These are phyloP conservation scores for Myxozyma melibiosi DNA, from an alignment of 805 yeast genomes.

Conservation along the genomic window DNA sequence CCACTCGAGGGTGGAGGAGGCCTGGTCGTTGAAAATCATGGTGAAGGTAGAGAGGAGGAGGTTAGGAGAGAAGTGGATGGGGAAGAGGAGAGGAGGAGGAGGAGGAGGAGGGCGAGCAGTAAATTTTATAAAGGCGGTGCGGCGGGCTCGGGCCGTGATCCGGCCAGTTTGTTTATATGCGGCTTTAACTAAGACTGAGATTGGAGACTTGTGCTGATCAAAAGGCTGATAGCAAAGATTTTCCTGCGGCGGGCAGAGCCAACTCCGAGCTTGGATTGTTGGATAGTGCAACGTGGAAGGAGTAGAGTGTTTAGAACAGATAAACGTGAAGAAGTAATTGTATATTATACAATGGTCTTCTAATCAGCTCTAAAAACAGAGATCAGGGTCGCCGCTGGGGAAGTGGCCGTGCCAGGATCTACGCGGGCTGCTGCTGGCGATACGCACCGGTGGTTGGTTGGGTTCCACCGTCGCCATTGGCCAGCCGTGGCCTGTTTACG, in stretches of 20 bases:
- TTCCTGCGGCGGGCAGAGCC: not conserved
- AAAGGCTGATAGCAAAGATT: slow-evolving; percentile 4
- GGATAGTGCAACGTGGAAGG: too few species aligned
- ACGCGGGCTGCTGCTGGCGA: slow-evolving; percentile 6
- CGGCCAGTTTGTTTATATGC: not conserved
- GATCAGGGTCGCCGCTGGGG: not conserved
- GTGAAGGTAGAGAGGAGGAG: too few species aligned
- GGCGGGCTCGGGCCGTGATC: not conserved
- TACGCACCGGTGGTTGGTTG: not conserved
- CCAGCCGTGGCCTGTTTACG: not conserved
- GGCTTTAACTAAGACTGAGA: not conserved
- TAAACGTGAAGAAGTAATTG: too few species aligned
- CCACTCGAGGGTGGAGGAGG: slow-evolving; percentile 62
- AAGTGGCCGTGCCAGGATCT: not conserved
- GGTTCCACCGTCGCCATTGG: slow-evolving; percentile 8
- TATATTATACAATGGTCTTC: too few species aligned
- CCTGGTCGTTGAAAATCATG: slow-evolving; percentile 33
- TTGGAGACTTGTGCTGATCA: not conserved
- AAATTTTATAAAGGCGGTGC: slow-evolving; percentile 2
- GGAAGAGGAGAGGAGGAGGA: not conserved
- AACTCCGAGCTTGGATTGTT: not conserved
- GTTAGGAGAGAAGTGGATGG: not conserved
- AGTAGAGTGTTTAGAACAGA: too few species aligned
- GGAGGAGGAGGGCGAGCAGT: slow-evolving; percentile 1
- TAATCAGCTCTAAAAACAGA: too few species aligned